phyloP scores from a whole-genome alignment of 441 rosid genomes.

The Gossypium aridum region DNA sequence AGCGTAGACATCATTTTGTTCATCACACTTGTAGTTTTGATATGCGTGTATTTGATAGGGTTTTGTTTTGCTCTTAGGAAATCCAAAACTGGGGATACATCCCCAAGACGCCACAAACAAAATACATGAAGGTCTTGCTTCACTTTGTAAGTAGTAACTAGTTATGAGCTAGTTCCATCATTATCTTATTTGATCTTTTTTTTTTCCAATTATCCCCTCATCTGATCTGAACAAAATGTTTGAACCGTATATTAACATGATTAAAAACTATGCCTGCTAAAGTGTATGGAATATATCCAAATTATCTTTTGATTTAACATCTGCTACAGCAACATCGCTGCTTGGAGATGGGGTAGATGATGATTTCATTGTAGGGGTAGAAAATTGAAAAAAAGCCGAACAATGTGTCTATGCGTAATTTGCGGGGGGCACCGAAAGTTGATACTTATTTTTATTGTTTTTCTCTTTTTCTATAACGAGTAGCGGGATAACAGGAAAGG shows the following conservation, averaged over 20 bases:
- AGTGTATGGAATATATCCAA: neutral
- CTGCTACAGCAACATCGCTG: neutral
- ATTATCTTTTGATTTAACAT: neutral
- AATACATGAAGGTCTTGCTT: neutral
- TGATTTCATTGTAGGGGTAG: neutral
- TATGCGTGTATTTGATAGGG: conserved; percentile 53
- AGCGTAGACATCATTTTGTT: conserved; percentile 56
- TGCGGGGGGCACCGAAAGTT: conserved; percentile 38
- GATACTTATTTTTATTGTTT: neutral
- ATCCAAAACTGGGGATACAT: conserved; percentile 48
- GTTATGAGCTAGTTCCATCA: neutral
- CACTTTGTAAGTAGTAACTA: neutral
- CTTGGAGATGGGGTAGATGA: neutral
- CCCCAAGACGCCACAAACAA: neutral
- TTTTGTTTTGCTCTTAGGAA: conserved; percentile 64
- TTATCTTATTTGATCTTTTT: neutral
- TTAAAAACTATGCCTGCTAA: neutral
- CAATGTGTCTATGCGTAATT: conserved; percentile 11
- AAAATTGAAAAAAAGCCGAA: neutral
- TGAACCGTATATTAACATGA: neutral
- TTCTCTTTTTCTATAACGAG: neutral
- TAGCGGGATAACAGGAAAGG: neutral
- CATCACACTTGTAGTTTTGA: conserved; percentile 56
- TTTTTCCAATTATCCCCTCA: too few species aligned
- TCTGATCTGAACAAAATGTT: too few species aligned